Evolutionary conservation across 495 filamentous ascomycete species (phyloP), one percentile per base, ranked within the genome.

Genomic region (Podospora pseudoanserina): DNA sequence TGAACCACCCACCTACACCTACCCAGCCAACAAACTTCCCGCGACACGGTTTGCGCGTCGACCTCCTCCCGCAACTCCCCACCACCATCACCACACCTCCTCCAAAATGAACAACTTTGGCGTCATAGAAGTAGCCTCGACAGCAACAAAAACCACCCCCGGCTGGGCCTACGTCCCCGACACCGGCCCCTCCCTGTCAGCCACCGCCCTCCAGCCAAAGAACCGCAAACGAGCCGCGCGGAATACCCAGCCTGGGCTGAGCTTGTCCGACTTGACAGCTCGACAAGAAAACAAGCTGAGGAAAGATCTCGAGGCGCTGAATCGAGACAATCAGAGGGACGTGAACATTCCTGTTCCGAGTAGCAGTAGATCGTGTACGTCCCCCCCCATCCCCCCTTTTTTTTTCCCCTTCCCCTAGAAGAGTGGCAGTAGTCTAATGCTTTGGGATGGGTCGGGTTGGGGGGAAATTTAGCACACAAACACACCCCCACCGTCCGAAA

Each of bases 111-210:
- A 84, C 70, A 82, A 83, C 69, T 87, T 87, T 67, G 85, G 85
- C 64, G 84, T 97, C 72, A 88, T 94, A 76, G 87, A 94, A 61
- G 80, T 97, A 59, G 89, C 91, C 18, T 89, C 82, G 75, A 84
- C 89, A 3, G 86, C 86, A 56, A 86, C 87, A 20, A 84, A 85
- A 66, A 80, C 82, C 62, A 90, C 90, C 1, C 93, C 93, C 0
- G 93, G 93, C 68, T 97, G 91, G 88, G 90, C 91, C 55, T 95
- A 95, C 76, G 92, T 97, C 20, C 87, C 92, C 39, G 91, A 96
- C 71, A 86, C 85, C n/a, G 85, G 84, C 68, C 84, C 87, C 16
- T 5, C 39, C 2, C 81, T 87, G 80, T 82, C 69, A 78, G 85
- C 70, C 79, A 85, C 81, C 79, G 86, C 81, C 3, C 69, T 76